Evolutionary conservation across 768 basidiomycete species (phyloP).

Genomic region (Lyophyllum semitale): DNA sequence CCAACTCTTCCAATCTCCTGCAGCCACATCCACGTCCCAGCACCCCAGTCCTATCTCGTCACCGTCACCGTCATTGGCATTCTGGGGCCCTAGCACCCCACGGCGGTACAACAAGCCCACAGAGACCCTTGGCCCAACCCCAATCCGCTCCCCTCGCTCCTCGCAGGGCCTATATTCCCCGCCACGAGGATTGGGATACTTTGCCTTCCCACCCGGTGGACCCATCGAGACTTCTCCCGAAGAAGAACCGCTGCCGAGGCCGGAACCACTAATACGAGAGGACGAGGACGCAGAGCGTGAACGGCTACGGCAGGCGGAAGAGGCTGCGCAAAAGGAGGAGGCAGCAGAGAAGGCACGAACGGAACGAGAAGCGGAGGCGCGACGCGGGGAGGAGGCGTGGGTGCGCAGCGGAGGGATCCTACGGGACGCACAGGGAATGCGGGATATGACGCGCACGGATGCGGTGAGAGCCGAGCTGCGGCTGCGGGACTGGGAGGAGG

Average conservation of each 20-base stretch:
- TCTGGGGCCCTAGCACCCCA: not conserved
- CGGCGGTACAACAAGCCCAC: not conserved
- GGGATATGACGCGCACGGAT: constrained; percentile 53
- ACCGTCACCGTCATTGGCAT: not conserved
- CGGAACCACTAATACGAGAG: not conserved
- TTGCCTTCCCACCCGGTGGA: constrained; percentile 8
- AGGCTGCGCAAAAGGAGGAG: constrained; percentile 15
- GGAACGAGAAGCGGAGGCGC: constrained; percentile 40
- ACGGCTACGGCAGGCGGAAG: not conserved
- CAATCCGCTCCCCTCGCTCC: not conserved
- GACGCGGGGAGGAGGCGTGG: constrained; percentile 59
- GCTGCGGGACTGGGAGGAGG: constrained; percentile 42
- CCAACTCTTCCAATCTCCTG: too few species aligned
- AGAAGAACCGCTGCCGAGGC: too few species aligned
- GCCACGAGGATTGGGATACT: constrained; percentile 5
- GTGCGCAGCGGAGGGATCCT: constrained; percentile 60
- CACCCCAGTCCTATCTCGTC: not conserved
- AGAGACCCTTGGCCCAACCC: not conserved
- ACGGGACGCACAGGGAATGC: constrained; percentile 47
- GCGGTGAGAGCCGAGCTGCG: constrained; percentile 48
- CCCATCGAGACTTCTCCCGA: not conserved
- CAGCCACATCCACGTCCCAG: too few species aligned
- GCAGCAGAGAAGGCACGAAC: constrained; percentile 7
- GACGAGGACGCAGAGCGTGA: not conserved
- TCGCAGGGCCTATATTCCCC: not conserved